Evolutionary conservation across 164 flowering plant species (phyloP), one percentile per base, ranked within the genome.

Genomic region (Brasenia schreberi): DNA sequence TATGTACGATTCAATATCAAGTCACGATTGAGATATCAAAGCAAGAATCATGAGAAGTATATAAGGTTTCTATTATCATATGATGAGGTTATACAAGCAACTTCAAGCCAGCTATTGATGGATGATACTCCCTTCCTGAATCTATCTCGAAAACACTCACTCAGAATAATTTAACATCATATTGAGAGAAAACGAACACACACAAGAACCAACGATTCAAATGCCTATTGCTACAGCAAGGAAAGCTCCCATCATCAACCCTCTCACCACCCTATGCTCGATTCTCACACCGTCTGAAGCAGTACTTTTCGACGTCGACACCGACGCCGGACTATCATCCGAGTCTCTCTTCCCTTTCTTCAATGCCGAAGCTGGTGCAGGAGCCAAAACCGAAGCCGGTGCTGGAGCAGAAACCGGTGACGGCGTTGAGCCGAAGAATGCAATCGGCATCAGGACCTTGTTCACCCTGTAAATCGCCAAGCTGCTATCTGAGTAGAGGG

Each of bases 391-490:
- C 0, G 87, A 33, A 70, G 76, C 75, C 69, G 83, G 82, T 39
- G 77, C 59, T 16, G 90, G 90, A 0, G 96, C 85, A 4, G 85
- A 78, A 1, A 87, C 82, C 0, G 88, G 88, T 0, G 84, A 27
- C 7, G 66, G 65, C 2, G 87, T 72, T 5, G 39, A 33, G 39
- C 77, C 84, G 59, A 90, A 90, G 16, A 93, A 43, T 16, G 69
- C 76, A 66, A 76, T 10, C 3, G 99, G 99, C 53, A 79, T 87
- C 0, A 95, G 81, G 19, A 95, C 97, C 69, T 84, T 75, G 67
- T 88, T 88, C 12, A 95, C 81, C 65, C 87, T 84, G 73, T 95
- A 92, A 16, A 95, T 81, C 12, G 90, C 90, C 1, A 95, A 82
- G 64, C 77, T 80, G 18, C 68, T 65, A 42, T 88, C 96, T 0